Evolutionary conservation across 208 protist species (phyloP).

Genomic region (Leishmania arabica): DNA sequence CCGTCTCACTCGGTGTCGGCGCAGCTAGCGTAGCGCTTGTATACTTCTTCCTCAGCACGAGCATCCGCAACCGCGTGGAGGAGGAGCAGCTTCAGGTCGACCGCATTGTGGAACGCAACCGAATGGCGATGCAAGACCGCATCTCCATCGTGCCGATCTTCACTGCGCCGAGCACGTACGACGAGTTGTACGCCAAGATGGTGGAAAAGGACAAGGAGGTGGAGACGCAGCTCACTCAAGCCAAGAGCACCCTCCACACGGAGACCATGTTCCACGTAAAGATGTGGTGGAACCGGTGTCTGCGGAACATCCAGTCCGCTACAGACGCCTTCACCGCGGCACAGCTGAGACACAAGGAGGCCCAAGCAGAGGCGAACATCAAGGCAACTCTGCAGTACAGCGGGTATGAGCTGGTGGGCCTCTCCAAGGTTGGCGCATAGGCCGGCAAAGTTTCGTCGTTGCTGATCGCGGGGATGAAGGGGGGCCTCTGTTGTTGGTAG

Average conservation of each 20-base stretch:
- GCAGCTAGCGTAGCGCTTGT: conserved; percentile 49
- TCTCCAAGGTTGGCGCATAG: conserved; percentile 32
- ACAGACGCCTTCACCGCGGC: conserved; percentile 34
- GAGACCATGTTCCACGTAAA: conserved; percentile 78
- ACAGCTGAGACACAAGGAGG: conserved; percentile 46
- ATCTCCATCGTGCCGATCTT: conserved; percentile 59
- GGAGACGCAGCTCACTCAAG: conserved; percentile 40
- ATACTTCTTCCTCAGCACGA: conserved; percentile 80
- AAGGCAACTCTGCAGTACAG: conserved; percentile 49
- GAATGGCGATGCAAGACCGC: conserved; percentile 44
- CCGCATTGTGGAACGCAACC: conserved; percentile 49
- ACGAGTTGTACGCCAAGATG: conserved; percentile 75
- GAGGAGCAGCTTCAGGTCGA: conserved; percentile 62
- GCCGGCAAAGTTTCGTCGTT: neutral
- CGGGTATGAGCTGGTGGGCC: conserved; percentile 61
- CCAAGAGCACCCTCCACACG: conserved; percentile 70
- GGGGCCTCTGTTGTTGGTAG: neutral
- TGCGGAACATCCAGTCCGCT: conserved; percentile 74
- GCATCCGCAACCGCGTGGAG: conserved; percentile 57
- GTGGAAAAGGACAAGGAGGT: conserved; percentile 53
- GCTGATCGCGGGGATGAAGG: neutral
- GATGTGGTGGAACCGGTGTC: conserved; percentile 84
- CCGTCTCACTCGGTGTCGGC: conserved; percentile 67
- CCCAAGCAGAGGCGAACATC: conserved; percentile 46
- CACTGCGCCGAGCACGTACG: conserved; percentile 73